Evolutionary conservation across 768 basidiomycete species (phyloP).

Genomic region (Suillus alpinus): DNA sequence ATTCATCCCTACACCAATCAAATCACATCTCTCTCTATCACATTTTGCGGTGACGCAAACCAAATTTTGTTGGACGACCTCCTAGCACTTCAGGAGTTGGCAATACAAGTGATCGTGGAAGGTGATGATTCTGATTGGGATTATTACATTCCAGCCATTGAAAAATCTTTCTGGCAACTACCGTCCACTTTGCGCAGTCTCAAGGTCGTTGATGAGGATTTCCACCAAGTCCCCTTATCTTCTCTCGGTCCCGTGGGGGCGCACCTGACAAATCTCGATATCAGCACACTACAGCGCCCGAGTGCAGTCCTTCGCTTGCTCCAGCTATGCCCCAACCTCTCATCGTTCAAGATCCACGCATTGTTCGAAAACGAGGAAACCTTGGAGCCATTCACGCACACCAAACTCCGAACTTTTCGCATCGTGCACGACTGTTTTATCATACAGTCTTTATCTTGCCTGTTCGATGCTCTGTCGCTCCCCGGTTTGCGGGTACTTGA

Average conservation of each 20-base stretch:
- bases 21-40: not conserved
- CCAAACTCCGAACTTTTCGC: not conserved
- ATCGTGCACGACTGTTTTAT: not conserved
- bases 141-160: not conserved
- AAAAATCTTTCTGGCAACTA: not conserved
- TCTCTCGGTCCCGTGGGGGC: not conserved
- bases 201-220: not conserved
- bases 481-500: not conserved
- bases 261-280: not conserved
- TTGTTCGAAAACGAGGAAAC: not conserved
- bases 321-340: not conserved
- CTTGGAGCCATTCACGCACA: not conserved
- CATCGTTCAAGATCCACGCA: not conserved
- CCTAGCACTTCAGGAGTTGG: not conserved
- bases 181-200: not conserved
- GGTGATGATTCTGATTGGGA: not conserved
- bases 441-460: too few species aligned
- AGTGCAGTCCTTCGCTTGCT: not conserved
- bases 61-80: not conserved
- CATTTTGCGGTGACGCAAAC: not conserved
- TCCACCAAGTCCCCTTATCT: not conserved
- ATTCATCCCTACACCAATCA: not conserved
- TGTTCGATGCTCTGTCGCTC: not conserved
- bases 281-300: not conserved
- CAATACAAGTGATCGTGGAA: not conserved